Evolutionary conservation across 192 early-diverging fungal species (phyloP), one percentile per base, ranked within the genome.

Genomic region (Phycomyces nitens): DNA sequence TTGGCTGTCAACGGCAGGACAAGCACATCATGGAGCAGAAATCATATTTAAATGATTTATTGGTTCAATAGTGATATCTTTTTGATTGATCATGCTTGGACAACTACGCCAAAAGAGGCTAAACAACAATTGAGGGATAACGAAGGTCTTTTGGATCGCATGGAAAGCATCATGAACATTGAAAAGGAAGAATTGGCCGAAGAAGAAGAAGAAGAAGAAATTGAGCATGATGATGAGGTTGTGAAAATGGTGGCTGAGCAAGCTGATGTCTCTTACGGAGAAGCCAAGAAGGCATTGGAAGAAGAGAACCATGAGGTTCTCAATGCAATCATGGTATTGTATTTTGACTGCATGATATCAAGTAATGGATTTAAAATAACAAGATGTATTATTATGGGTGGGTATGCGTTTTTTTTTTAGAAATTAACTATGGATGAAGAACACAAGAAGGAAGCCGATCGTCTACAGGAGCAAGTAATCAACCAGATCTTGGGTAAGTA

Each of bases 21-120:
- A n/a, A n/a, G n/a, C n/a, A n/a, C n/a, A n/a, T n/a, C n/a, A n/a
- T n/a, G 52, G n/a, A 56, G 20, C 51, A 41, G 15, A 24, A 27
- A 20, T 1, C 23, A 16, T 52, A 52, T 52, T 26, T 51, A 39
- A 52, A 10, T 22, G 21, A 41, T 15, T 26, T 9, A 24, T 23
- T 18, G 26, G 15, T 51, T 47, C 14, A n/a, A 22, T 44, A 83
- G 84, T 58, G 72, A 86, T 41, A 85, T 90, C 26, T 90, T 86
- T 55, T 67, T 90, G 62, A 76, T 89, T 5, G 88, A 89, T 44
- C 86, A 88, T 50, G 83, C 86, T 8, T 90, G 88, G 88, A 90
- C 88, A 4, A 90, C 88, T 18, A 77, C 81, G 5, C 69, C 81
- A 0, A 82, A 82, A 34, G 77, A 72, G 38, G 85, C 80, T 0